These are phyloP conservation scores for Globisporangium parvum DNA, from an alignment of 352 stramenopile genomes.

Conservation along the genomic window DNA sequence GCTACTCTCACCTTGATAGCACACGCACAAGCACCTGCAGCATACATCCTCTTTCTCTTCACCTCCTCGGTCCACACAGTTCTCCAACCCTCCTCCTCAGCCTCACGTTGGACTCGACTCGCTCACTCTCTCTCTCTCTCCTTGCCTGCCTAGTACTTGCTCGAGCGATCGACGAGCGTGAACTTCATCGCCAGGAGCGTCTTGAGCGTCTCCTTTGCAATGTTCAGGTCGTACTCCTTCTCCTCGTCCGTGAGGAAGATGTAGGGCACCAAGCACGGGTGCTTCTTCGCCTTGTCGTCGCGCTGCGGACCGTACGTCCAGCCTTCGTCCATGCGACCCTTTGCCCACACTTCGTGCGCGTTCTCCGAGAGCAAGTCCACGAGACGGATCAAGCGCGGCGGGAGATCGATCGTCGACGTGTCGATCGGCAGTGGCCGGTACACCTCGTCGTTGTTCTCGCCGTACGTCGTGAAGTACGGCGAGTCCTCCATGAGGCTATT, in stretches of 20 bases:
- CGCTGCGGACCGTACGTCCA: constrained; percentile 82
- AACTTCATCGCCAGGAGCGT: constrained; percentile 86
- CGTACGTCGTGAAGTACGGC: constrained; percentile 69
- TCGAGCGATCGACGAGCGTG: constrained; percentile 64
- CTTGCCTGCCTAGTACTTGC: constrained; percentile 58
- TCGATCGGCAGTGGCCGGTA: constrained; percentile 78
- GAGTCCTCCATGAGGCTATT: constrained; percentile 78
- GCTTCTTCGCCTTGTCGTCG: constrained; percentile 74
- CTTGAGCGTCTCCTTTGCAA: constrained; percentile 84
- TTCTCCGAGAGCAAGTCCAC: constrained; percentile 83
- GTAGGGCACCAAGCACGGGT: constrained; percentile 82
- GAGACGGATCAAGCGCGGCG: constrained; percentile 52
- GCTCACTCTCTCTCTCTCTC: too few relatives aligned
- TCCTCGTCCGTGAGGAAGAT: constrained; percentile 87
- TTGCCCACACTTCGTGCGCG: constrained; percentile 83
- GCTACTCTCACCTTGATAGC: too few relatives aligned
- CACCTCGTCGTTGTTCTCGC: constrained; percentile 43
- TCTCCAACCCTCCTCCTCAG: too few relatives aligned
- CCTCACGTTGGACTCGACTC: too few relatives aligned
- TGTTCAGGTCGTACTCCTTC: constrained; percentile 87
- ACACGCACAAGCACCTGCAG: background rate
- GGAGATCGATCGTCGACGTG: constrained; percentile 61
- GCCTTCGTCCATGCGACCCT: constrained; percentile 81
- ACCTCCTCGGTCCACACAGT: too few relatives aligned
- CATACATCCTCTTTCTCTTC: background rate